Conservation (phyloP, 805 yeast genomes). For the Maudiozyma barnettii region DNA sequence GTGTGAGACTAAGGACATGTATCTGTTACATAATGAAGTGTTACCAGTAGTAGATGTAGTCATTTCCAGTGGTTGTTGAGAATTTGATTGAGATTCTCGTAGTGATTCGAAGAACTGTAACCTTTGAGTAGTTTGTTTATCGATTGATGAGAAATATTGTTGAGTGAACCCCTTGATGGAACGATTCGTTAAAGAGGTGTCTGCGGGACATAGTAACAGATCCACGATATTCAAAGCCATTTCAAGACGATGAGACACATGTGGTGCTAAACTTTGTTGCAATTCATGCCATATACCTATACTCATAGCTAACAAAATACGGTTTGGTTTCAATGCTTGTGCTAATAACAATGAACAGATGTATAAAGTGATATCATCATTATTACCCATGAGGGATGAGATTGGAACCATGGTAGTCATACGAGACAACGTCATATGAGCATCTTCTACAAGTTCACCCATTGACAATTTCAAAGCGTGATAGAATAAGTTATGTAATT, state of each 20-base stretch:
- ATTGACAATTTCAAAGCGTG: not conserved
- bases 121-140: not conserved
- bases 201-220: not conserved
- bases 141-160: not conserved
- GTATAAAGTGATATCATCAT: not conserved
- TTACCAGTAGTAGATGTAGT: not conserved
- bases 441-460: not conserved
- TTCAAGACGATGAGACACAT: not conserved
- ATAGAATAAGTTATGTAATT: not conserved
- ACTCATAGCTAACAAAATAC: not conserved
- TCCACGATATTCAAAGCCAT: not conserved
- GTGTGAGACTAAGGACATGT: not conserved
- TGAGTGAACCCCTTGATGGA: not conserved
- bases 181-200: not conserved
- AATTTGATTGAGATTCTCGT: not conserved
- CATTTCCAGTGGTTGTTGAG: not conserved
- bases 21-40: not conserved
- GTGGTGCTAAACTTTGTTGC: not conserved
- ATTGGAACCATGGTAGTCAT: not conserved
- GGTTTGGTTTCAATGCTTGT: not conserved
- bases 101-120: not conserved
- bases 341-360: not conserved
- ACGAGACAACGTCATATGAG: not conserved
- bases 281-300: conserved; percentile 2
- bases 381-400: not conserved